A percentile compares a stretch with the other conserved stretches of the same genome.
Evolutionary conservation across 257 asterid genomes (phyloP).

Genomic region (Ophiorrhiza pumila): DNA sequence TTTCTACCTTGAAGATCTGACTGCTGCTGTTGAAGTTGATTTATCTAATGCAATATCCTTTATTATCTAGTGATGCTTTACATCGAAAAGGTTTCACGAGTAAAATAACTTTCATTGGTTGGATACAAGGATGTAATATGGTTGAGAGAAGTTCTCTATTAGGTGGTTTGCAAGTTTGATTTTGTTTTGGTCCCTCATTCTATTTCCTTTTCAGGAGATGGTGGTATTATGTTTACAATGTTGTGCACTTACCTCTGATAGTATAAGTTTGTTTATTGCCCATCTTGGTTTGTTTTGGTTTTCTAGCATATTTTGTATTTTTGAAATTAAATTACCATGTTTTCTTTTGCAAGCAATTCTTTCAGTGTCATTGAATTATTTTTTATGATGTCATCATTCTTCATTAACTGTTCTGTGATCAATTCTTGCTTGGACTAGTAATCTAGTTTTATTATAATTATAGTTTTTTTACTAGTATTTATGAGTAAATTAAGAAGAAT

Average conservation of each 20-base stretch:
- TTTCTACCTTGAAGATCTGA: conserved; percentile 95
- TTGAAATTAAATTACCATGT: neutral
- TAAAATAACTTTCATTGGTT: neutral
- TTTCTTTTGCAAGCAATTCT: neutral
- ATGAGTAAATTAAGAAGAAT: neutral
- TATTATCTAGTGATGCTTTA: neutral
- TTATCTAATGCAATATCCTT: conserved; percentile 96
- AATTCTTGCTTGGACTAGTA: neutral
- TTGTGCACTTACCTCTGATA: neutral
- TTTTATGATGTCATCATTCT: neutral
- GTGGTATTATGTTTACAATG: neutral
- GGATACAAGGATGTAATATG: neutral
- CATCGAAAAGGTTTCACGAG: neutral
- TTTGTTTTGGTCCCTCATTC: neutral
- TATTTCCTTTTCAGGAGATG: neutral
- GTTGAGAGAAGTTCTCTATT: neutral
- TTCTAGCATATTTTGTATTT: neutral
- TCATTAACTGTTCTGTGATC: neutral
- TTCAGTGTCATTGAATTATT: neutral
- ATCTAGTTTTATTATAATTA: neutral
- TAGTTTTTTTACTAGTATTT: neutral
- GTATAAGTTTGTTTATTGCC: neutral
- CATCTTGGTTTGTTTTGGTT: neutral
- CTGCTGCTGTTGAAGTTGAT: conserved; percentile 89
- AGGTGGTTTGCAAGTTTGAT: neutral